A percentile compares a stretch with the other conserved stretches of the same genome.
These are phyloP conservation scores for Sphagnum contortum DNA, from an alignment of 225 moss, liverwort and hornwort species.

Conservation along the genomic window DNA sequence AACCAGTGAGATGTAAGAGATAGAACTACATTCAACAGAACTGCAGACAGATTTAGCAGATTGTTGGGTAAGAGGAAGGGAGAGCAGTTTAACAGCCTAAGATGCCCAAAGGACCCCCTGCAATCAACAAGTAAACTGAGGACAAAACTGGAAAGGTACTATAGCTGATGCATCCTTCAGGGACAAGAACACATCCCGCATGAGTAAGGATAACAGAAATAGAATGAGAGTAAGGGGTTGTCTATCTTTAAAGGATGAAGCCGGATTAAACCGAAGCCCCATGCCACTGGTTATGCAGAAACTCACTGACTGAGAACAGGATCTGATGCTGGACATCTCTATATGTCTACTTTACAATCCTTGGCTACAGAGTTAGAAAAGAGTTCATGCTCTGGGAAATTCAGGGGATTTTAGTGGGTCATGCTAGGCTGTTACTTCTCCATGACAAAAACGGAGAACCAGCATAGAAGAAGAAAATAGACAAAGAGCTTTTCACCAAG, in stretches of 20 bases:
- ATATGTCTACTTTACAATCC: conserved; percentile 8
- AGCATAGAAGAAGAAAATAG: no score
- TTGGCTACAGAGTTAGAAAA: conserved; percentile 9
- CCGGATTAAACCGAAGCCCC: conserved; percentile 49
- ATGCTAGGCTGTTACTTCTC: no score
- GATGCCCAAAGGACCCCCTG: background rate
- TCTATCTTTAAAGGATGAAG: conserved; percentile 15
- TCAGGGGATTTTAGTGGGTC: no score
- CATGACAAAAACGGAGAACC: no score
- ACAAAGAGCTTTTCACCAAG: no score
- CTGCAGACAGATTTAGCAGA: conserved; percentile 1
- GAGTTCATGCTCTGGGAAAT: conserved; percentile 10
- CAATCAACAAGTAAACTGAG: background rate
- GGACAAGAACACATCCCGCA: no score
- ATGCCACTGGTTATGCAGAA: conserved; percentile 4
- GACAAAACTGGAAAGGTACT: background rate
- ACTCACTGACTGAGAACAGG: no score
- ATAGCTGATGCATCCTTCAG: no score
- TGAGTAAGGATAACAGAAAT: background rate
- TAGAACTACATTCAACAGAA: conserved; percentile 1
- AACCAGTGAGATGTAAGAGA: conserved; percentile 2
- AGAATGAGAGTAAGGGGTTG: background rate
- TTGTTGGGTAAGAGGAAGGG: conserved; percentile 7
- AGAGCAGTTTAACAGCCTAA: conserved; percentile 1
- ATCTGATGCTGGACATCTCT: background rate